Conservation (phyloP, 768 basidiomycete genomes). For the Mycena sanguinolenta region DNA sequence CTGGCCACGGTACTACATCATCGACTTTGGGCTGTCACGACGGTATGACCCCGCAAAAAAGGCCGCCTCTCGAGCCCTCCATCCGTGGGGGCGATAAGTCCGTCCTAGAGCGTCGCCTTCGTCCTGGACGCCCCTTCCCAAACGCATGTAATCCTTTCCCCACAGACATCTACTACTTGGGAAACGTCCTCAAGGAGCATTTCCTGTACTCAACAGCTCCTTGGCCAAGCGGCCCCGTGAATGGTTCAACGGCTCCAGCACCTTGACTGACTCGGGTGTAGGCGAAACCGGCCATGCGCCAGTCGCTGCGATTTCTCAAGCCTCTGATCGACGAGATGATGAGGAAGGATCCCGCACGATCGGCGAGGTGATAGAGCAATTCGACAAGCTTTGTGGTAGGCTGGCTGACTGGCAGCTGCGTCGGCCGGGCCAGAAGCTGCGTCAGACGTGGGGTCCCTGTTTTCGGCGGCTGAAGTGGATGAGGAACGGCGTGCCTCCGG, state of each 20-base stretch:
- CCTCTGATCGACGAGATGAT: slow-evolving; percentile 46
- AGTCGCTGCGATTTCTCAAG: slow-evolving; percentile 38
- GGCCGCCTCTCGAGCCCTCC: slow-evolving; percentile 1
- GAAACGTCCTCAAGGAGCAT: slow-evolving; percentile 37
- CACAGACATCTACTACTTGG: slow-evolving; percentile 48
- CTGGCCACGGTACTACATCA: slow-evolving; percentile 43
- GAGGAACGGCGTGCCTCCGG: neutral
- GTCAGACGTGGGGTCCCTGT: neutral
- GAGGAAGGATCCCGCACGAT: slow-evolving; percentile 44
- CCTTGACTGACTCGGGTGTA: too few relatives aligned
- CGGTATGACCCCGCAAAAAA: slow-evolving; percentile 5
- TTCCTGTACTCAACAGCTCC: neutral
- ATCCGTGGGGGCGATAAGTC: slow-evolving; percentile 2
- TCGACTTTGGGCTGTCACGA: slow-evolving; percentile 43
- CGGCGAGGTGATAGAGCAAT: slow-evolving; percentile 43
- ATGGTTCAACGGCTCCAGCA: too few relatives aligned
- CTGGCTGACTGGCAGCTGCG: neutral
- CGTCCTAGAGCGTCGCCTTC: neutral
- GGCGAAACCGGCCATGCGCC: neutral
- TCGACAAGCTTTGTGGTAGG: slow-evolving; percentile 5
- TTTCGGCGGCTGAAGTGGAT: neutral
- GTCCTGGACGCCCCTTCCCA: neutral
- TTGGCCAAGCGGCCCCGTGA: neutral
- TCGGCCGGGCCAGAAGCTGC: neutral
- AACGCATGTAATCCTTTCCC: slow-evolving; percentile 41